Percentiles rank a stretch among this genome's conserved stretches.
Conservation (phyloP, 345 rosid genomes). For the Camelina sativa region DNA sequence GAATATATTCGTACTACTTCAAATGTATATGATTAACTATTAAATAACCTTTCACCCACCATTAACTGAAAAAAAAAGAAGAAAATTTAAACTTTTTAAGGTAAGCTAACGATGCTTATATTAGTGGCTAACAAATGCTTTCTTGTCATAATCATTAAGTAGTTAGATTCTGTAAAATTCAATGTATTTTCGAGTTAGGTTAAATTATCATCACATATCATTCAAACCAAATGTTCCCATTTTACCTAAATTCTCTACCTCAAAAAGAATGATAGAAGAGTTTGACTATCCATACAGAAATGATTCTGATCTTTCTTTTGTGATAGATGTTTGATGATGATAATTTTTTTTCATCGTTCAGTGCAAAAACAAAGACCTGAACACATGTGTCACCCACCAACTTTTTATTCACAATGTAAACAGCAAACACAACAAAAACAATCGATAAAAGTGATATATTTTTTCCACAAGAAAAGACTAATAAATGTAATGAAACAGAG, state of each 20-base stretch:
- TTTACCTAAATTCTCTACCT: slow-evolving; percentile 11
- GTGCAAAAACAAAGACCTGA: background rate
- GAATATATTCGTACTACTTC: slow-evolving; percentile 43
- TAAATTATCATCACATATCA: slow-evolving; percentile 11
- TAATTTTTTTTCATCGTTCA: background rate
- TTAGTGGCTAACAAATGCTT: slow-evolving; percentile 37
- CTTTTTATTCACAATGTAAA: background rate
- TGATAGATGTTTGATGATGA: slow-evolving; percentile 18
- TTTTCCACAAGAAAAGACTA: slow-evolving; percentile 23
- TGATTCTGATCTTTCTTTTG: slow-evolving; percentile 15
- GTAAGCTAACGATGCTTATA: slow-evolving; percentile 42
- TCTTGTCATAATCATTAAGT: slow-evolving; percentile 37
- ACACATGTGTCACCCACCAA: slow-evolving; percentile 10
- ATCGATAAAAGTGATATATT: background rate
- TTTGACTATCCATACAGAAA: slow-evolving; percentile 8
- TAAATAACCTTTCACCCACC: slow-evolving; percentile 28
- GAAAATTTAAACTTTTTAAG: slow-evolving; percentile 15
- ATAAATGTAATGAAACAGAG: background rate
- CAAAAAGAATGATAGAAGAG: slow-evolving; percentile 16
- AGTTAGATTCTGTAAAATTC: slow-evolving; percentile 25
- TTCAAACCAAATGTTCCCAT: slow-evolving; percentile 20
- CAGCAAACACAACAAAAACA: slow-evolving; percentile 4
- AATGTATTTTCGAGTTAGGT: slow-evolving; percentile 7
- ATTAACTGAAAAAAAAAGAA: slow-evolving; percentile 13
- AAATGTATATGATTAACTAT: slow-evolving; percentile 27